These are phyloP conservation scores for Xylaria sp. DNA, from an alignment of 2,329 filamentous ascomycete species.

Conservation along the genomic window DNA sequence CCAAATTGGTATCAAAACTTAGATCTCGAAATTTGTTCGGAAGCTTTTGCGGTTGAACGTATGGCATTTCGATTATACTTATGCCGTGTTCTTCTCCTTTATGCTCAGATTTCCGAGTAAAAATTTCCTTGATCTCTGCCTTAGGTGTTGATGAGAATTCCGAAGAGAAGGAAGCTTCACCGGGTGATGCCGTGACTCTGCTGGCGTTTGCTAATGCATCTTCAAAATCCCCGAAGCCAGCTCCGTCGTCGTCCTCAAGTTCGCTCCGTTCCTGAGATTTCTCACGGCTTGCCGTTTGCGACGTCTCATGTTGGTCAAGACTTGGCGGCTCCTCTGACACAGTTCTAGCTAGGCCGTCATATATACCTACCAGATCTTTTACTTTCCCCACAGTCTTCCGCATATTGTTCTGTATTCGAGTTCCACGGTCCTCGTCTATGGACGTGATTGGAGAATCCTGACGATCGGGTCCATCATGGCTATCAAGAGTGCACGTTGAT, in stretches of 20 bases:
- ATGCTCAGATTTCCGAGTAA: neutral
- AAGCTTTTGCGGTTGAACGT: conserved; percentile 36
- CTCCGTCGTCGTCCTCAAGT: conserved; percentile 18
- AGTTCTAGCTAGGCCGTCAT: conserved; percentile 56
- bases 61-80: neutral
- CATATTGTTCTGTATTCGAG: conserved; percentile 38
- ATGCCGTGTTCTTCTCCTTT: conserved; percentile 7
- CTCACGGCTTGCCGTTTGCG: conserved; percentile 20
- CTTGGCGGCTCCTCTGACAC: conserved; percentile 44
- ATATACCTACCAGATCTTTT: conserved; percentile 61
- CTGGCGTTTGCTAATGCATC: conserved; percentile 36
- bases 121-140: conserved; percentile 22
- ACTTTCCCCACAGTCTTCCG: conserved; percentile 57
- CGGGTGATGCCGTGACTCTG: neutral
- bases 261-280: conserved; percentile 26
- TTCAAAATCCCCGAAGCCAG: conserved; percentile 47
- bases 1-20: conserved; percentile 41
- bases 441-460: conserved; percentile 59
- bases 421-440: conserved; percentile 54
- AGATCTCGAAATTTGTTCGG: conserved; percentile 47
- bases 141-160: conserved; percentile 40
- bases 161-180: conserved; percentile 21
- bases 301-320: conserved; percentile 22
- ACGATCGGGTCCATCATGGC: conserved; percentile 45
- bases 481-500: conserved; percentile 46